These are phyloP conservation scores for Salvia splendens DNA, from an alignment of 257 asterid genomes.

Conservation along the genomic window DNA sequence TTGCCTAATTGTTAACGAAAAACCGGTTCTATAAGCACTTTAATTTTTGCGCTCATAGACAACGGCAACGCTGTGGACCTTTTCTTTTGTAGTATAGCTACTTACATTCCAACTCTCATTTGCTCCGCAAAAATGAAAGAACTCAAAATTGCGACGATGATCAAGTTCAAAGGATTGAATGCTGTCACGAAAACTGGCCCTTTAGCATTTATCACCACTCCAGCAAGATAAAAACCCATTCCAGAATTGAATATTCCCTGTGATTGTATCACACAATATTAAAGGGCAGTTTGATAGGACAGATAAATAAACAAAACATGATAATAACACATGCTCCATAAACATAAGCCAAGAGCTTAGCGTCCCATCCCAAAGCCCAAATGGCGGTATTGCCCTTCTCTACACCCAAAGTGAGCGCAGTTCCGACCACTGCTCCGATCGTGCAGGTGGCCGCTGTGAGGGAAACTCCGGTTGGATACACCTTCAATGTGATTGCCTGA, in stretches of 20 bases:
- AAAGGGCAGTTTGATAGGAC: too few relatives aligned
- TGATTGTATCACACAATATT: not conserved
- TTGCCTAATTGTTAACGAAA: too few relatives aligned
- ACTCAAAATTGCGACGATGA: conserved; percentile 51
- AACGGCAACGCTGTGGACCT: too few relatives aligned
- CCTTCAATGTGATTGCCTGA: conserved; percentile 64
- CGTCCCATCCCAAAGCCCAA: conserved; percentile 62
- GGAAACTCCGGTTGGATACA: conserved; percentile 65
- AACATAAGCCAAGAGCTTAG: conserved; percentile 47
- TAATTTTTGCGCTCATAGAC: too few relatives aligned
- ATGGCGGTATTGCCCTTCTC: conserved; percentile 47
- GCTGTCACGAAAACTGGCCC: conserved; percentile 68
- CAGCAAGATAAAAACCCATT: conserved; percentile 45
- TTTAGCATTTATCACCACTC: conserved; percentile 49
- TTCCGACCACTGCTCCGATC: conserved; percentile 52
- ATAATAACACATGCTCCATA: conserved; percentile 41
- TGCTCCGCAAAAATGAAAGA: conserved; percentile 56
- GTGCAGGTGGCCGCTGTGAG: conserved; percentile 57
- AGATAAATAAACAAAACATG: too few relatives aligned
- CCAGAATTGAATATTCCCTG: conserved; percentile 62
- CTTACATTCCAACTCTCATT: conserved; percentile 56
- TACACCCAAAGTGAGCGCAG: conserved; percentile 47
- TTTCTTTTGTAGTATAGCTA: not conserved
- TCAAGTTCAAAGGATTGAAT: conserved; percentile 54
- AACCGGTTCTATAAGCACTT: too few relatives aligned